Percentiles rank a stretch among this genome's conserved stretches.
These are phyloP conservation scores for Periconia digitata DNA, from an alignment of 2,329 filamentous ascomycete species.

Conservation along the genomic window DNA sequence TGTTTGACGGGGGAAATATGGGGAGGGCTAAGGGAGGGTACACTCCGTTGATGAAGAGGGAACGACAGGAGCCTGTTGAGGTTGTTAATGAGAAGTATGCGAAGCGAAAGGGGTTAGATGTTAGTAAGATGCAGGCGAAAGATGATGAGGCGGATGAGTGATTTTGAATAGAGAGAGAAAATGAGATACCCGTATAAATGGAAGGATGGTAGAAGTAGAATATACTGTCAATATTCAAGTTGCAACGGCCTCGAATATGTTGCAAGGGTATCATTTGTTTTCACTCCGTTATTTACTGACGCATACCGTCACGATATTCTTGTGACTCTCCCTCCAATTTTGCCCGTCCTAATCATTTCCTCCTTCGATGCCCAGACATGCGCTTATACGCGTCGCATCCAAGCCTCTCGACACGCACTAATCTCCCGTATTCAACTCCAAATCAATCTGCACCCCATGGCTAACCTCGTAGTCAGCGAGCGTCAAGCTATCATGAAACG, in stretches of 20 bases:
- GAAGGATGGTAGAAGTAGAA: too few species aligned
- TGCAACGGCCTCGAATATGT: too few species aligned
- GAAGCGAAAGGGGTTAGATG: slow-evolving; percentile 50
- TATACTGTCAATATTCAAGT: too few species aligned
- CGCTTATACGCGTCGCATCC: not conserved
- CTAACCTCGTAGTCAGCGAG: slow-evolving; percentile 92
- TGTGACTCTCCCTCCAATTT: not conserved
- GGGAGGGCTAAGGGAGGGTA: slow-evolving; percentile 60
- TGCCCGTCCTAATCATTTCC: too few species aligned
- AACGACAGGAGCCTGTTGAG: slow-evolving; percentile 60
- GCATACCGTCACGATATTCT: not conserved
- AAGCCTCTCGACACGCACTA: slow-evolving; percentile 10
- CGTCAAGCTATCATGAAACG: slow-evolving; percentile 88
- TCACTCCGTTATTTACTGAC: not conserved
- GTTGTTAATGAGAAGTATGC: slow-evolving; percentile 64
- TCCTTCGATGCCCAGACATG: not conserved
- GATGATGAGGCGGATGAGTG: slow-evolving; percentile 38
- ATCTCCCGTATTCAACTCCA: slow-evolving; percentile 44
- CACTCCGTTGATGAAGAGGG: slow-evolving; percentile 57
- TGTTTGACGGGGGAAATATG: slow-evolving; percentile 62
- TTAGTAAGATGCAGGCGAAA: slow-evolving; percentile 7
- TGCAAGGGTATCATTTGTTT: not conserved
- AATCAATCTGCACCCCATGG: slow-evolving; percentile 71
- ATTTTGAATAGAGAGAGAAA: not conserved
- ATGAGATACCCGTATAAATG: too few species aligned